Evolutionary conservation across 768 basidiomycete genomes (phyloP), one percentile per base, ranked within the genome.

Genomic region (Boletus reticuloceps): DNA sequence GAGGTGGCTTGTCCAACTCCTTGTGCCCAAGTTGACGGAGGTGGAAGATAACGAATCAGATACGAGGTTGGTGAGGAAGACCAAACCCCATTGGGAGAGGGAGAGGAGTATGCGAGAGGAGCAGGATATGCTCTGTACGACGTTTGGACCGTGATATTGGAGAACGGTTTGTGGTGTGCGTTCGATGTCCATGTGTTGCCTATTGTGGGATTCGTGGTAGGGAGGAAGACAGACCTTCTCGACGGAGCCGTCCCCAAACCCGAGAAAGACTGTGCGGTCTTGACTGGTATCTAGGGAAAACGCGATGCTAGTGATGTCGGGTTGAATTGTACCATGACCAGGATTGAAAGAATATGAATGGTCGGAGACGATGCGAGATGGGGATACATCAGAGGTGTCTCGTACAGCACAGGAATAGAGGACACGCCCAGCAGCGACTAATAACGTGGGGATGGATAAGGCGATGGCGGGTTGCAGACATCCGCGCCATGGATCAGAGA

Each of bases 1-100:
- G 50, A 91, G 78, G 58, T 84, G 75, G 19, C 82, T 79, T 7
- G 77, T 69, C 90, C 90, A 92, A 60, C 83, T 80, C 40, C 82
- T 83, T 5, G 71, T 58, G 41, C 76, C 67, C 36, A 90, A 68
- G 43, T 81, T 68, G 38, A 85, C 66, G 34, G 70, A 64, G 0
- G 70, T 59, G 14, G 64, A 32, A 6, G 67, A 43, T 12, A 57
- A 42, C 50, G 62, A 51, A n/a, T 62, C 32, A 39, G 57, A 59
- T 54, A 48, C 57, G 54, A 68, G 53, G 51, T 74, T 62, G 52
- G 66, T 65, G 49, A 83, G 67, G 32, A 71, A 71, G 41, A 76
- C 84, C 36, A 68, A 72, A 42, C 88, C 88, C 47, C 63, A 70
- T 11, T 82, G 75, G 14, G 88, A 85, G 14, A 91, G 63, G 4